phyloP scores from a whole-genome alignment of 768 basidiomycete genomes.

The Dacryopinax spathularia region DNA sequence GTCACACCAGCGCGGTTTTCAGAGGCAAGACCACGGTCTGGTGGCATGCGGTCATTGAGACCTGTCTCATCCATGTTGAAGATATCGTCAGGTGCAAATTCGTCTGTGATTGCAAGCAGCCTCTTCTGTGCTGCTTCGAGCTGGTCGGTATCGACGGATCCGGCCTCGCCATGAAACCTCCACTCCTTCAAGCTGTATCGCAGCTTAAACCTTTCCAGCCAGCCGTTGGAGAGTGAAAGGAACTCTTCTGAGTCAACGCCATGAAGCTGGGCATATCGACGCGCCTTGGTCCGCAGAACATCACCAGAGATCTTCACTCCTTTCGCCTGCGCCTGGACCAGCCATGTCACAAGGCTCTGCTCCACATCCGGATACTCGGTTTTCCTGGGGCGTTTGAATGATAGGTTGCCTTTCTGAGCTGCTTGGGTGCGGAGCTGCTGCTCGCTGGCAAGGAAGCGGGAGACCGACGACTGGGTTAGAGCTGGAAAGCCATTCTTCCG shows the following conservation, averaged over 20 bases:
- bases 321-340: not conserved
- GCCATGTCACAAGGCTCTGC: not conserved
- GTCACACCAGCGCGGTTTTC: not conserved
- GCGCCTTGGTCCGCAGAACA: not conserved
- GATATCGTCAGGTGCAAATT: not conserved
- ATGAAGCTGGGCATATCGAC: not conserved
- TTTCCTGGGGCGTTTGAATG: not conserved
- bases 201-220: conserved; percentile 2
- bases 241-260: not conserved
- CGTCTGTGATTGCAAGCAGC: not conserved
- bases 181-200: not conserved
- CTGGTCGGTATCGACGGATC: not conserved
- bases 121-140: not conserved
- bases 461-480: not conserved
- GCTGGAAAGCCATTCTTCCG: not conserved
- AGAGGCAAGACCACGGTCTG: not conserved
- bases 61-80: conserved; percentile 7
- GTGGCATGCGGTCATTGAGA: conserved; percentile 1
- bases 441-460: not conserved
- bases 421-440: not conserved
- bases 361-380: conserved; percentile 3
- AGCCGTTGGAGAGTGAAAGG: not conserved
- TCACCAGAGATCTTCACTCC: not conserved
- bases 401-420: not conserved
- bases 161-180: conserved; percentile 7